Evolutionary conservation across 2,329 filamentous ascomycete species (phyloP).

Genomic region (Fusarium sp.): DNA sequence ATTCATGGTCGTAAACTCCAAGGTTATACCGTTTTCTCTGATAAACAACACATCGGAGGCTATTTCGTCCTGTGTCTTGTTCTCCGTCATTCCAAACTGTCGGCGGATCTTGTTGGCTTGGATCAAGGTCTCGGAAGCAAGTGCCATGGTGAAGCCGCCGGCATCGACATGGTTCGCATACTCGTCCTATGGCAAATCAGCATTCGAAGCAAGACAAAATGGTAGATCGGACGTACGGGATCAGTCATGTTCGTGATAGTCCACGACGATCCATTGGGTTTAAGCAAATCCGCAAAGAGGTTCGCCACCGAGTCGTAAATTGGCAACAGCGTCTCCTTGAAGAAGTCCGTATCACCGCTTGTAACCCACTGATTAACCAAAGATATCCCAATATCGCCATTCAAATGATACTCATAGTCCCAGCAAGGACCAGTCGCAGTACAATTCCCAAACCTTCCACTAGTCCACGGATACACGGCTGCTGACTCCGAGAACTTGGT

Average conservation of each 20-base stretch:
- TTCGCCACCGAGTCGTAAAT: neutral
- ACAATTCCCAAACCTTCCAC: neutral
- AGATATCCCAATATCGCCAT: neutral
- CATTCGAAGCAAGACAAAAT: rapidly evolving
- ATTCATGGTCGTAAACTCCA: neutral
- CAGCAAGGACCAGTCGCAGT: constrained; percentile 5
- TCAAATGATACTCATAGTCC: constrained; percentile 2
- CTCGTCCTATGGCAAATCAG: neutral
- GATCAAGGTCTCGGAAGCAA: neutral
- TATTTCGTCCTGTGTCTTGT: neutral
- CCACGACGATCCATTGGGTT: neutral
- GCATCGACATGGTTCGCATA: constrained; percentile 3
- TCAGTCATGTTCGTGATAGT: constrained; percentile 2
- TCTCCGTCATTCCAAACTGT: neutral
- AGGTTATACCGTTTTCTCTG: neutral
- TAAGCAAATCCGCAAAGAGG: neutral
- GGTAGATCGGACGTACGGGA: rapidly evolving
- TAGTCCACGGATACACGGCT: constrained; percentile 5
- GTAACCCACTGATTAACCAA: constrained; percentile 4
- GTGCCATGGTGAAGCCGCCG: neutral
- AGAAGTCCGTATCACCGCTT: neutral
- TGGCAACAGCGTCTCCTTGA: neutral
- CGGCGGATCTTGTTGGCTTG: neutral
- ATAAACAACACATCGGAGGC: neutral
- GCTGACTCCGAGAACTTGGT: neutral